phyloP scores from a whole-genome alignment of 352 stramenopile genomes.

The Thalassiosira mediterranea region DNA sequence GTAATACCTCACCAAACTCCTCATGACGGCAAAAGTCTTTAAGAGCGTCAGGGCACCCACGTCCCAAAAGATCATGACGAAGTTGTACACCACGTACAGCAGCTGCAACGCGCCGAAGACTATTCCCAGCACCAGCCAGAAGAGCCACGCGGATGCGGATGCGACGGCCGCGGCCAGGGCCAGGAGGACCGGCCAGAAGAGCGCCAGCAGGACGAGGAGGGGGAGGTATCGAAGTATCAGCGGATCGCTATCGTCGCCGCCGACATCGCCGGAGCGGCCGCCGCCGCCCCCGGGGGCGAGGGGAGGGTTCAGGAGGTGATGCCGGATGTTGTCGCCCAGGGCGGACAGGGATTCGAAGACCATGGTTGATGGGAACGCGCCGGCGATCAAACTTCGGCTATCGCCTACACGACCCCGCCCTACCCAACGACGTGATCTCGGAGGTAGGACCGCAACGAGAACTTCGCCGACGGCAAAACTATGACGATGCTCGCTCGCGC shows the following conservation, averaged over 20 bases:
- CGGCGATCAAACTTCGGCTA: too few relatives aligned
- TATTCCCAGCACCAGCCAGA: conserved; percentile 75
- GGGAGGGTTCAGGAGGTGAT: conserved; percentile 13
- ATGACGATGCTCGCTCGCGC: too few relatives aligned
- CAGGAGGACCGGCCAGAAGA: conserved; percentile 77
- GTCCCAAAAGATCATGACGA: conserved; percentile 80
- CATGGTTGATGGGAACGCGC: too few relatives aligned
- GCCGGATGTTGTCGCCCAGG: not conserved
- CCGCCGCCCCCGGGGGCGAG: conserved; percentile 14
- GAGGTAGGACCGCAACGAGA: too few relatives aligned
- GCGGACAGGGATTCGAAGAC: too few relatives aligned
- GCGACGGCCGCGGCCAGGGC: conserved; percentile 60
- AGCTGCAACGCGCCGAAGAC: conserved; percentile 74
- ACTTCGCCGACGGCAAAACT: too few relatives aligned
- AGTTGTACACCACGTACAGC: conserved; percentile 81
- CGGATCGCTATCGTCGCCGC: conserved; percentile 1
- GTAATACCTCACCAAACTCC: conserved; percentile 48
- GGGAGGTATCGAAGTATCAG: conserved; percentile 40
- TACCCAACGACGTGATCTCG: too few relatives aligned
- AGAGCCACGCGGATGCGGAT: conserved; percentile 74
- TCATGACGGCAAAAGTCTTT: conserved; percentile 75
- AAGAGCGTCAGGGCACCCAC: conserved; percentile 65
- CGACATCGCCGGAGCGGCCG: not conserved
- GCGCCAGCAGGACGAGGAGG: conserved; percentile 47
- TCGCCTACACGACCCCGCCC: too few relatives aligned